Evolutionary conservation across 352 stramenopile species (phyloP), one percentile per base, ranked within the genome.

Genomic region (Globisporangium alternatum): DNA sequence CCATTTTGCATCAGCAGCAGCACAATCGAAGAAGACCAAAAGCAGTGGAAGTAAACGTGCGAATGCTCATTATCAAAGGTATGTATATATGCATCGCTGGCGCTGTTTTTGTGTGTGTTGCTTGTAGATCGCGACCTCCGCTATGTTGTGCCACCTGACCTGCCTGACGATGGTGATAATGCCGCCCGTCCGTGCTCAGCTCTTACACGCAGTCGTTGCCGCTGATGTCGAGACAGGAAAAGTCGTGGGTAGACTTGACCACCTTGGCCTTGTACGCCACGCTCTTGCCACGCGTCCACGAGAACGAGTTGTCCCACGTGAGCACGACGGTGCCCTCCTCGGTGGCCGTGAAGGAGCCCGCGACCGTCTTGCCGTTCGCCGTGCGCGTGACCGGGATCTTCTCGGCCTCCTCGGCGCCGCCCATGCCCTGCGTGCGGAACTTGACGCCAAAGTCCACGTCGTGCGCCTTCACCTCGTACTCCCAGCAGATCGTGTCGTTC

Each of bases 221-320:
- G 60, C 81, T 89, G 54, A 88, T 90, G 60, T 92, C 83, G 25
- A 92, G 69, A 21, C 71, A 88, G 12, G 76, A 88, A 60, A 89
- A 89, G 64, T 90, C 83, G 67, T 91, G 78, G 47, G 77, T 88
- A 6, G 80, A 76, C 69, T 89, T 89, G n/a, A 89, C 80, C 45
- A 92, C 81, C 56, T 87, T 89, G 54, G 81, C 80, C 60, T 91
- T 93, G 76, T 93, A 91, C 39, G 81, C 82, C 10, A 92, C 67
- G 2, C 65, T 83, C 62, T 92, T 92, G 54, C 71, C 71, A 9
- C 83, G 79, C 19, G 81, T 75, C 83, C 83, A 92, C 30, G 80
- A 89, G 60, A 78, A 91, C 43, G 72, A 75, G 44, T 93, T 90
- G 65, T 91, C 81, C 81, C 81, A 93, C 15, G 71, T 83, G 10